phyloP scores from a whole-genome alignment of 176 grass and related monocot species.

The Melocanna baccifera region DNA sequence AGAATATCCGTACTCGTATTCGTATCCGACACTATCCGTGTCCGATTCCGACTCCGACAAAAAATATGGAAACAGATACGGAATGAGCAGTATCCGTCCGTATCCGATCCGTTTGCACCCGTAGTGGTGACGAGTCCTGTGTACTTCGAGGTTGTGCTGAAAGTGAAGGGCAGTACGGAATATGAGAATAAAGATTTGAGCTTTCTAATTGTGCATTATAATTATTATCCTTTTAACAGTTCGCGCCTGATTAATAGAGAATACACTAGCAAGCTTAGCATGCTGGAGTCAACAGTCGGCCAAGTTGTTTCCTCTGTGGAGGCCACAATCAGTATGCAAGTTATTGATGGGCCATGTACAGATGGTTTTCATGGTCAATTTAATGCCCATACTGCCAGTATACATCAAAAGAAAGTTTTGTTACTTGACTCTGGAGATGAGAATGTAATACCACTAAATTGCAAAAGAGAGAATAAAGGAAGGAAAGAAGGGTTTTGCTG shows the following conservation, averaged over 20 bases:
- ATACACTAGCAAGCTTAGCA: slow-evolving; percentile 1
- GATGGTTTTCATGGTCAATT: too few species aligned
- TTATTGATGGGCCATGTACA: too few species aligned
- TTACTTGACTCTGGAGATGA: not conserved
- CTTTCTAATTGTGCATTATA: not conserved
- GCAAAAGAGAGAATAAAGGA: too few species aligned
- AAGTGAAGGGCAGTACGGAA: not conserved
- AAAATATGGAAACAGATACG: too few species aligned
- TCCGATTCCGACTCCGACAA: too few species aligned
- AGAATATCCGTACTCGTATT: too few species aligned
- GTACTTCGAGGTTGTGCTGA: slow-evolving; percentile 5
- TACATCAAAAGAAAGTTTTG: not conserved
- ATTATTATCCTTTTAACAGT: not conserved
- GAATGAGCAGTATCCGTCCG: too few species aligned
- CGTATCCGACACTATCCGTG: too few species aligned
- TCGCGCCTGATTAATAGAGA: not conserved
- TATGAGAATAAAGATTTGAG: slow-evolving; percentile 16
- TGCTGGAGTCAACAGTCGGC: not conserved
- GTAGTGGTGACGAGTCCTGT: not conserved
- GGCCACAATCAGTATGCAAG: not conserved
- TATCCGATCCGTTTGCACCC: too few species aligned
- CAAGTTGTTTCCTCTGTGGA: not conserved
- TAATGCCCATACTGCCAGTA: not conserved
- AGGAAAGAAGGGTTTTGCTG: too few species aligned
- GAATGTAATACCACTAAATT: not conserved